A percentile compares a stretch with the other conserved stretches of the same genome.
phyloP scores from a whole-genome alignment of 345 rosid species.

The Turritis glabra region DNA sequence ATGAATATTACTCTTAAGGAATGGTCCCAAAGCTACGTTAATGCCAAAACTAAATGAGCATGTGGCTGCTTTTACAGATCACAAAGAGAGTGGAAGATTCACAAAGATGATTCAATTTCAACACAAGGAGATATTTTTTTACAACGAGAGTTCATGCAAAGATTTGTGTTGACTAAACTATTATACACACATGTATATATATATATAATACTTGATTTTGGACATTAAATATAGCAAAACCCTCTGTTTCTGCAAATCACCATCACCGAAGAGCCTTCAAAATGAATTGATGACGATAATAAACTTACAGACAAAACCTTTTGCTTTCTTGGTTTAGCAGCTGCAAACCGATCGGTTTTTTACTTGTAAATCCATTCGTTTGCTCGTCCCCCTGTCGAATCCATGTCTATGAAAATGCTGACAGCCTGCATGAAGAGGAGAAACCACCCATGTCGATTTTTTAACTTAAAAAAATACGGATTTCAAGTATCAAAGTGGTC shows the following conservation, averaged over 20 bases:
- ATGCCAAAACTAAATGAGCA: slow-evolving; percentile 3
- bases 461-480: background rate
- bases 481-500: background rate
- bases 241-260: slow-evolving; percentile 13
- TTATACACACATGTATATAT: slow-evolving; percentile 10
- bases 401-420: slow-evolving; percentile 97
- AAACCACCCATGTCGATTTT: background rate
- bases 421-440: slow-evolving; percentile 70
- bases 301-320: background rate
- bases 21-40: background rate
- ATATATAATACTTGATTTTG: background rate
- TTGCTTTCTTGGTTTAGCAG: slow-evolving; percentile 1
- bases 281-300: slow-evolving; percentile 5
- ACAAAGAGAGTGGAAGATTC: background rate
- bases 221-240: slow-evolving; percentile 22
- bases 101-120: slow-evolving; percentile 14
- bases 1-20: background rate
- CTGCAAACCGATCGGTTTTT: slow-evolving; percentile 6
- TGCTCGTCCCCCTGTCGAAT: slow-evolving; percentile 86
- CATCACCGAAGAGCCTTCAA: slow-evolving; percentile 16
- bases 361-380: slow-evolving; percentile 98
- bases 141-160: slow-evolving; percentile 12
- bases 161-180: slow-evolving; percentile 28
- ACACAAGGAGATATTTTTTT: slow-evolving; percentile 15
- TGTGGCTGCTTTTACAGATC: slow-evolving; percentile 2